phyloP scores from a whole-genome alignment of 2,329 filamentous ascomycete genomes.

The Cercospora zeina region DNA sequence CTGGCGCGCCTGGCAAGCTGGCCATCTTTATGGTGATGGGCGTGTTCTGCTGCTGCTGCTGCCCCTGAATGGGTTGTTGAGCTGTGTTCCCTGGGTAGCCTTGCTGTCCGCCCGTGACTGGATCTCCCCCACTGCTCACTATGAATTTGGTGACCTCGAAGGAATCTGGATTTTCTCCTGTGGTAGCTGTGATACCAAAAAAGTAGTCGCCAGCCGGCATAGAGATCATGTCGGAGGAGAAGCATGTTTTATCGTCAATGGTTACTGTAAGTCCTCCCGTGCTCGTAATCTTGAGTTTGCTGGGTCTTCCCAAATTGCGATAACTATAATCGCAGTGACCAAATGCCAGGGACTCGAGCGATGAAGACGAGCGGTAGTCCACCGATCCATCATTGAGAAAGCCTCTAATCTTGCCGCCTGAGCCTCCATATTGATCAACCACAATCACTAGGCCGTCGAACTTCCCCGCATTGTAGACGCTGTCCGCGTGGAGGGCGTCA shows the following conservation, averaged over 20 bases:
- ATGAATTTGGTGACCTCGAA: constrained; percentile 90
- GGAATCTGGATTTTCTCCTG: constrained; percentile 87
- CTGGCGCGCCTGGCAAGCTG: constrained; percentile 48
- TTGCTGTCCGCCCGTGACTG: constrained; percentile 36
- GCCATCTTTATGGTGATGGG: constrained; percentile 33
- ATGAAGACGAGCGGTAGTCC: constrained; percentile 74
- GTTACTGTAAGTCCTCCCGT: constrained; percentile 69
- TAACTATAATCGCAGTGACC: constrained; percentile 89
- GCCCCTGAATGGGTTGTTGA: constrained; percentile 34
- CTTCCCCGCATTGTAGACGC: constrained; percentile 77
- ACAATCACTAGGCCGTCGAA: constrained; percentile 92
- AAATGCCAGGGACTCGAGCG: constrained; percentile 83
- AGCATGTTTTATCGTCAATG: constrained; percentile 78
- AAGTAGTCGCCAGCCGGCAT: constrained; percentile 69
- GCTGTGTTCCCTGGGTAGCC: constrained; percentile 24
- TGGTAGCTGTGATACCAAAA: constrained; percentile 84
- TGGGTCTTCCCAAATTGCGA: constrained; percentile 84
- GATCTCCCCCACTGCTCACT: constrained; percentile 56
- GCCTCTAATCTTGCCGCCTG: constrained; percentile 77
- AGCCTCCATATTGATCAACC: constrained; percentile 77
- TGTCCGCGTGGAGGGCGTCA: constrained; percentile 65
- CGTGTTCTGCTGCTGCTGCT: constrained; percentile 33
- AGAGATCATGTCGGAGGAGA: constrained; percentile 73
- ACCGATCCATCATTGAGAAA: constrained; percentile 89
- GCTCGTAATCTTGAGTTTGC: constrained; percentile 73